Evolutionary conservation across 768 basidiomycete genomes (phyloP).

Genomic region (Trametes gibbosa): DNA sequence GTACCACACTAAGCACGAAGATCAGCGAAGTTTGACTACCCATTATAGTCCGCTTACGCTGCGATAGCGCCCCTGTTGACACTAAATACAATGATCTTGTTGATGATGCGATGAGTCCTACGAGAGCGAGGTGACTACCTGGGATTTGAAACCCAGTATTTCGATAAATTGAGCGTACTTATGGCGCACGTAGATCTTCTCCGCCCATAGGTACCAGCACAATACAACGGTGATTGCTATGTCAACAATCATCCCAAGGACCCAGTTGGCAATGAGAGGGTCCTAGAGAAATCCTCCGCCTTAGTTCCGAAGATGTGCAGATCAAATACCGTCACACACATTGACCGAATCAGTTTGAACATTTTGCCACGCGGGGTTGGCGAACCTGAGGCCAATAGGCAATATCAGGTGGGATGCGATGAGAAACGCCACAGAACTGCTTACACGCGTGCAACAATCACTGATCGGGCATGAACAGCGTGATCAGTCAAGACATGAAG

Average conservation of each 20-base stretch:
- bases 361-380: background rate
- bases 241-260: slow-evolving; percentile 7
- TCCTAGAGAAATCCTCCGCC: background rate
- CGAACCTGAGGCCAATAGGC: background rate
- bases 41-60: background rate
- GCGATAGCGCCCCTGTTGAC: slow-evolving; percentile 11
- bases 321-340: background rate
- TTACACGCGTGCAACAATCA: too few species aligned
- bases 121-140: background rate
- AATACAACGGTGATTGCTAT: slow-evolving; percentile 2
- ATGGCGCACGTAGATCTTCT: background rate
- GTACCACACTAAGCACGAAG: background rate
- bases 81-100: slow-evolving; percentile 5
- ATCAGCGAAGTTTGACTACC: too few species aligned
- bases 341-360: background rate
- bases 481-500: too few species aligned
- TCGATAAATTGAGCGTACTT: background rate
- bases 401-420: too few species aligned
- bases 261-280: slow-evolving; percentile 6
- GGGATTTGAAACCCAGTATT: background rate
- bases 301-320: background rate
- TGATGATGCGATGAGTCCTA: slow-evolving; percentile 7
- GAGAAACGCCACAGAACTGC: too few species aligned
- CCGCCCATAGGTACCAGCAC: slow-evolving; percentile 11
- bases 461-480: too few species aligned